These are phyloP conservation scores for Amylocystis lapponica DNA, from an alignment of 768 basidiomycete species.

Conservation along the genomic window DNA sequence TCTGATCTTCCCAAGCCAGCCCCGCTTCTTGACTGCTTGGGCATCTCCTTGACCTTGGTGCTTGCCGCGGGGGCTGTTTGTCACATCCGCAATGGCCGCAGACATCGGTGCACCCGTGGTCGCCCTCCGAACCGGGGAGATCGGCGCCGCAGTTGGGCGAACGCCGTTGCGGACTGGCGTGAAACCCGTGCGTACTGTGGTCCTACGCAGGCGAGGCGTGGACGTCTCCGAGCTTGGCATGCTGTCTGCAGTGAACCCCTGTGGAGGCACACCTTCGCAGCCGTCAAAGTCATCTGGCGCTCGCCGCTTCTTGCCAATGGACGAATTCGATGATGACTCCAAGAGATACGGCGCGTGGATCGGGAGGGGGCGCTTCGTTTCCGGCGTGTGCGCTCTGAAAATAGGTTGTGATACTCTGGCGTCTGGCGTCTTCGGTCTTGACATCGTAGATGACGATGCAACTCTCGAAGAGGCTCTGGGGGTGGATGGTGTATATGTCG, in stretches of 20 bases:
- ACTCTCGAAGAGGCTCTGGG: constrained; percentile 49
- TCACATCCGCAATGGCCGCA: constrained; percentile 48
- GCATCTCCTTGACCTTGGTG: constrained; percentile 22
- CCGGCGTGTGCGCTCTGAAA: constrained; percentile 51
- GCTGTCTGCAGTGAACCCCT: constrained; percentile 58
- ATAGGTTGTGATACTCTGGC: constrained; percentile 28
- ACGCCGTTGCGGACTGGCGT: constrained; percentile 57
- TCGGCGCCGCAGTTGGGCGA: constrained; percentile 35
- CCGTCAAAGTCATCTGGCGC: constrained; percentile 75
- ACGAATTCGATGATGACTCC: constrained; percentile 30
- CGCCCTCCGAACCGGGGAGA: constrained; percentile 46
- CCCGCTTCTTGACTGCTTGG: constrained; percentile 50
- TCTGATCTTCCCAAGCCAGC: constrained; percentile 71
- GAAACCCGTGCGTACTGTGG: constrained; percentile 59
- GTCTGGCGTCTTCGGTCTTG: constrained; percentile 27
- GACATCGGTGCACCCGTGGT: constrained; percentile 28
- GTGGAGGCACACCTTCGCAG: constrained; percentile 48
- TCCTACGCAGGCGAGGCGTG: constrained; percentile 61
- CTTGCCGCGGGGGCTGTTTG: constrained; percentile 49
- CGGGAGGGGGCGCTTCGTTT: constrained; percentile 18
- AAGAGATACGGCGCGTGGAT: background rate
- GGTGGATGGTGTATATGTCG: constrained; percentile 26
- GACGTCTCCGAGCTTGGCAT: constrained; percentile 26
- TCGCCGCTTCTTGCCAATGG: constrained; percentile 60
- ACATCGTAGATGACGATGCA: constrained; percentile 14